Percentiles rank a stretch among this genome's conserved stretches.
Conservation (phyloP, 1,284 basidiomycete species). For the Heterobasidion parviporum region DNA sequence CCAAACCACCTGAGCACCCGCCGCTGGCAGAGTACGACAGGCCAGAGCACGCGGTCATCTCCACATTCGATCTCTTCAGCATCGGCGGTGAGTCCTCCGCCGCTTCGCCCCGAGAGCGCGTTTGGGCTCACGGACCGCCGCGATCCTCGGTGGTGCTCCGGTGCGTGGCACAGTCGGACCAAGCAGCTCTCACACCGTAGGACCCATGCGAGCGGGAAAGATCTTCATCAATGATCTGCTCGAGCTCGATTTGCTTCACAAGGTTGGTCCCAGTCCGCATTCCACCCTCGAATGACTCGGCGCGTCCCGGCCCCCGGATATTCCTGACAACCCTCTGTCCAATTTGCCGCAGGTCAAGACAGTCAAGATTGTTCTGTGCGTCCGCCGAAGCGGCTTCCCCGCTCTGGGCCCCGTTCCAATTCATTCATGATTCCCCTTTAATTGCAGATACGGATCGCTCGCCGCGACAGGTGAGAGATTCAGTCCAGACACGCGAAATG, state of each 20-base stretch:
- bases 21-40: constrained; percentile 6
- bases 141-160: not conserved
- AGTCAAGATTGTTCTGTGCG: constrained; percentile 82
- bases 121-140: not conserved
- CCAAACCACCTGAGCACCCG: too few species aligned
- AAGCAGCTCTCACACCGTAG: constrained; percentile 69
- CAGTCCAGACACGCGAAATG: not conserved
- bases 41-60: constrained; percentile 89
- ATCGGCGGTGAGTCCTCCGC: constrained; percentile 61
- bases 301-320: not conserved
- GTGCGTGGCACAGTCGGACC: constrained; percentile 35
- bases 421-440: too few species aligned
- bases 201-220: constrained; percentile 87
- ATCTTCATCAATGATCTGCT: constrained; percentile 80
- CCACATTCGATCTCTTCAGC: constrained; percentile 89
- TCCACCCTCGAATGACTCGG: constrained; percentile 6
- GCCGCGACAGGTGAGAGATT: constrained; percentile 58
- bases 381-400: not conserved
- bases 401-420: too few species aligned
- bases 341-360: constrained; percentile 46
- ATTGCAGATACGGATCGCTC: constrained; percentile 61
- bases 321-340: constrained; percentile 1
- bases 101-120: constrained; percentile 3
- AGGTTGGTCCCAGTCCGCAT: constrained; percentile 29
- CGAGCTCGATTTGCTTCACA: constrained; percentile 63